Conservation (phyloP, 1,139 yeast genomes). For the Williopsis jadinii region DNA sequence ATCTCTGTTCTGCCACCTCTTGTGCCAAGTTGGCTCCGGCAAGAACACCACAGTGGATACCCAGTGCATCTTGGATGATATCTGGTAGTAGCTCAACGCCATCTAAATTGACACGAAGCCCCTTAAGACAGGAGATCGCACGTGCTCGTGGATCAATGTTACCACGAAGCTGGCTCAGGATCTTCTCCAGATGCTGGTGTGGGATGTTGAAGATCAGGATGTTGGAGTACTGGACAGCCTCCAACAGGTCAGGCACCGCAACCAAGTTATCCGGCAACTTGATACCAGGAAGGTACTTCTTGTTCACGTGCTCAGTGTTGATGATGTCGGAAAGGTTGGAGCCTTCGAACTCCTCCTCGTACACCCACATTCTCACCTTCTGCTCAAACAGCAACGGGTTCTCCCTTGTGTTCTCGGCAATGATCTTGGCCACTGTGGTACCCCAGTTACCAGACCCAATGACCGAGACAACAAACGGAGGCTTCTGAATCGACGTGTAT, state of each 20-base stretch:
- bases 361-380: conserved; percentile 91
- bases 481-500: conserved; percentile 12
- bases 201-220: conserved; percentile 86
- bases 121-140: conserved; percentile 91
- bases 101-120: conserved; percentile 73
- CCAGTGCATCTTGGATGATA: conserved; percentile 66
- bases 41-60: conserved; percentile 86
- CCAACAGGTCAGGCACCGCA: conserved; percentile 77
- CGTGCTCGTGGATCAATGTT: conserved; percentile 60
- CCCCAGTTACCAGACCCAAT: conserved; percentile 91
- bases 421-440: conserved; percentile 88
- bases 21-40: conserved; percentile 95
- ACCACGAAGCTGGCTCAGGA: conserved; percentile 71
- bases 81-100: conserved; percentile 66
- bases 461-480: conserved; percentile 41
- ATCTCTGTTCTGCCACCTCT: conserved; percentile 87
- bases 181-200: conserved; percentile 78
- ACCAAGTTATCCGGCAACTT: conserved; percentile 70
- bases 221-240: conserved; percentile 71
- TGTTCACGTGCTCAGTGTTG: conserved; percentile 82
- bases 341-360: conserved; percentile 70
- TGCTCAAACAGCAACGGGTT: conserved; percentile 61
- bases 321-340: conserved; percentile 77
- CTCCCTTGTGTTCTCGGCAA: conserved; percentile 75
- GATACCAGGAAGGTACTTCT: conserved; percentile 78